Evolutionary conservation across 2,329 filamentous ascomycete genomes (phyloP), one percentile per base, ranked within the genome.

Genomic region (Pseudogymnoascus sp.): DNA sequence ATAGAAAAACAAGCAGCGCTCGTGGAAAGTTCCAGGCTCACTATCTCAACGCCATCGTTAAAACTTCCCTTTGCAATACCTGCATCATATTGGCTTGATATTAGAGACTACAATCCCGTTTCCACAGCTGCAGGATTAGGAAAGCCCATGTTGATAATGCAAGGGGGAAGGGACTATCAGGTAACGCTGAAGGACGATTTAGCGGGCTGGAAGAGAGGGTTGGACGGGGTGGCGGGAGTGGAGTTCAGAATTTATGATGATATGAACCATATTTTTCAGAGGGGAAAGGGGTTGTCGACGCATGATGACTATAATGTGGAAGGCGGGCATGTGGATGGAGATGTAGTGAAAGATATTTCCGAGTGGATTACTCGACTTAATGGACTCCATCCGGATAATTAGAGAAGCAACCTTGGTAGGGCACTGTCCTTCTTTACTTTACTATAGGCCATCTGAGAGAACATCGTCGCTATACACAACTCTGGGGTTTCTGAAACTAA

Each of bases 1-100:
- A 4, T 13, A 2, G 11, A 13, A 8, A 31, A 50, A 9, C 24
- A 50, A 10, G 44, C 44, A 15, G 13, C 29, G 44, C 44, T 50
- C 15, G 44, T 50, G 29, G 44, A 50, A 31, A 50, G 44, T 31
- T 26, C 44, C 10, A 4, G 3, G 26, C 44, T 50, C 8, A 31
- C 24, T 10, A n/a, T 17, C 44, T 50, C 44, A n/a, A 50, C 44
- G 24, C 44, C 44, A 9, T 10, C 44, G 10, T 29, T 7, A 5
- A 29, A 50, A 50, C 44, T 50, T 15, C 44, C 44, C 31, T 50
- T 50, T 31, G 13, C 13, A 7, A 26, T 50, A 26, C 44, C 44
- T 50, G 44, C 44, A 31, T 50, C 44, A 5, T 50, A 50, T 50
- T 50, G 44, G 44, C 44, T 50, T 50, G 44, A 50, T 50, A 15